A percentile compares a stretch with the other conserved stretches of the same genome.
Evolutionary conservation across 805 yeast genomes (phyloP).

Genomic region (Metschnikowia henanensis): DNA sequence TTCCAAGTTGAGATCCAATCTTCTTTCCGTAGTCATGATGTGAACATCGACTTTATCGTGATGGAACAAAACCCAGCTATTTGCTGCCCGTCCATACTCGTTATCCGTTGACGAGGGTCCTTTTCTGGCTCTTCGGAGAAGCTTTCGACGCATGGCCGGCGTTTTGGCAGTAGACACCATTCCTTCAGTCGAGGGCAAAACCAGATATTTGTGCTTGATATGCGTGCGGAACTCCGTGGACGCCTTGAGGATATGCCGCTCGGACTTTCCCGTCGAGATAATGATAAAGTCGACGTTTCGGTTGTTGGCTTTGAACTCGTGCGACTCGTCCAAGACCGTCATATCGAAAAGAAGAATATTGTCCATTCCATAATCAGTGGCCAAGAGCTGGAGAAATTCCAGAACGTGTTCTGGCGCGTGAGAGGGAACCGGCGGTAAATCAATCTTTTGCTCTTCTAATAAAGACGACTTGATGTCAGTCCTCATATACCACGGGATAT

Average conservation of each 20-base stretch:
- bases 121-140: constrained; percentile 53
- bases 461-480: constrained; percentile 37
- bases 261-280: constrained; percentile 73
- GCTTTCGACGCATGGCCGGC: constrained; percentile 37
- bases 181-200: constrained; percentile 67
- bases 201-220: constrained; percentile 48
- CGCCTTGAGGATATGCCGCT: constrained; percentile 73
- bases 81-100: constrained; percentile 56
- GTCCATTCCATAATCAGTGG: constrained; percentile 61
- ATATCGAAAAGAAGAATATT: constrained; percentile 68
- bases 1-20: constrained; percentile 71
- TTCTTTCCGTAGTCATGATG: constrained; percentile 66
- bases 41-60: constrained; percentile 71
- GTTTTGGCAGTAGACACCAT: constrained; percentile 55
- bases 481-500: constrained; percentile 67
- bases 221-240: constrained; percentile 55
- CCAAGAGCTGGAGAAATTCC: constrained; percentile 46
- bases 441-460: constrained; percentile 21
- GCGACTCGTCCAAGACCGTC: constrained; percentile 35
- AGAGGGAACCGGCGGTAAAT: constrained; percentile 59
- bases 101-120: constrained; percentile 52
- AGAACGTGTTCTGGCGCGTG: constrained; percentile 54
- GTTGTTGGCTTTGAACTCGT: constrained; percentile 29
- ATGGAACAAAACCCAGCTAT: constrained; percentile 85
- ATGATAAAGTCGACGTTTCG: constrained; percentile 41